Percentiles rank a stretch among this genome's conserved stretches.
Conservation (phyloP, 169 alveolate genomes). For the Eimeria necatrix region DNA sequence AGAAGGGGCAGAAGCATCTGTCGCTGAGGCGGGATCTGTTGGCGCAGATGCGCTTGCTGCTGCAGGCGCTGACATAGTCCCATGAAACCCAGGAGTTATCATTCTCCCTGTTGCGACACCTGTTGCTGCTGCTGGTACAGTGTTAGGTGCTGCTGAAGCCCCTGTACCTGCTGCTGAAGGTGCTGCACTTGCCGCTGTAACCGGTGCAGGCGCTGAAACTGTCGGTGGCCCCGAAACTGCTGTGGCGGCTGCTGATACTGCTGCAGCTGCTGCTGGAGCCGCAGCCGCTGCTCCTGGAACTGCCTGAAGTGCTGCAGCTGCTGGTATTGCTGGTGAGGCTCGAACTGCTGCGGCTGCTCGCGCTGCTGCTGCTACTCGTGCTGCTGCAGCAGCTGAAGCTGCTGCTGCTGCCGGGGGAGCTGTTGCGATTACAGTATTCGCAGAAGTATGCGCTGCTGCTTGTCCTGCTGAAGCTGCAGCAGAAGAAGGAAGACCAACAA, state of each 20-base stretch:
- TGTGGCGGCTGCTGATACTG: background rate
- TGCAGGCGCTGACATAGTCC: background rate
- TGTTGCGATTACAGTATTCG: slow-evolving; percentile 2
- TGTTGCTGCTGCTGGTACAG: slow-evolving; percentile 31
- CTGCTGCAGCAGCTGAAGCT: slow-evolving; percentile 40
- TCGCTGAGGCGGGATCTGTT: background rate
- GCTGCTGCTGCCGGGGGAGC: background rate
- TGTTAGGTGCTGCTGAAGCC: background rate
- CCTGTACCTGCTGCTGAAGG: slow-evolving; percentile 2
- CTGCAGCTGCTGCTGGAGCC: slow-evolving; percentile 24
- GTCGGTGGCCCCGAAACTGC: background rate
- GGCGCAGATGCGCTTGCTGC: slow-evolving; percentile 50
- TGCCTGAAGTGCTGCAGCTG: background rate
- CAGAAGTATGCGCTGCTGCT: background rate
- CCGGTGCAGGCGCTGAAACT: background rate
- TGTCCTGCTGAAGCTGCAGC: slow-evolving; percentile 18
- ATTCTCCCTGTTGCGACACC: background rate
- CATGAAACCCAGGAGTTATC: background rate
- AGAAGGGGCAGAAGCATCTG: background rate
- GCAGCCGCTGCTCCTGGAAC: background rate
- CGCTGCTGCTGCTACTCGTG: background rate
- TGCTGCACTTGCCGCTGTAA: background rate
- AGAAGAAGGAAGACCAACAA: background rate
- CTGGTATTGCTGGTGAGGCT: background rate
- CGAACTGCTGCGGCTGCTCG: background rate